Base-by-base conservation (phyloP, 495 filamentous ascomycete genomes). In the Jackrogersella minutella region DNA sequence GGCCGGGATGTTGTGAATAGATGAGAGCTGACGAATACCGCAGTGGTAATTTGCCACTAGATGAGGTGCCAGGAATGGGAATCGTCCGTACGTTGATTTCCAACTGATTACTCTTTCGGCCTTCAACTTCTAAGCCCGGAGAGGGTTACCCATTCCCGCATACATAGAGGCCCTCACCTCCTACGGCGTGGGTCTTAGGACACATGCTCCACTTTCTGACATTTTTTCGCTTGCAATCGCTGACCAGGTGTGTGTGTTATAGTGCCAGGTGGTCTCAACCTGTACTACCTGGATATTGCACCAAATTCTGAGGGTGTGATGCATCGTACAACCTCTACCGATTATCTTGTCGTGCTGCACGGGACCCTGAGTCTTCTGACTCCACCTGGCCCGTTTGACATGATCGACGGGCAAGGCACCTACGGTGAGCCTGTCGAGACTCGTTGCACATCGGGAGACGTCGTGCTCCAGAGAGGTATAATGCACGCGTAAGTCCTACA, bases 401-500 rank as follows among this genome's bases (percentile, higher is more conserved):
- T 56, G 1, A 31, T 61, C 40, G 52, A 59, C 33, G 34, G 68
- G 55, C 56, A 61, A 47, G 54, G 53, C 6, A 63, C 62, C 8
- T 75, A 73, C 55, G 56, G 60, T 34, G 54, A 67, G 53, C 58
- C 63, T 31, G 37, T 53, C 33, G 69, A 74, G 40, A 70, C 71
- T 1, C 33, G 62, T 5, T 68, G 63, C 34, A 53, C 64, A 14
- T 62, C 65, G 4, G 68, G 71, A 3, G 71, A 73, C n/a, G 46
- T 69, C 11, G 68, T 71, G 8, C 57, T 70, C 28, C 66, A 75
- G 59, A 62, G 73, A 8, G 68, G 71, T 11, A 71, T 69, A 11
- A 71, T 73, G 65, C 65, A 75, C 44, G 68, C 61, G 73, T 75
- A 66, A 72, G 73, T 75, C 24, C 40, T 59, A 16, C 52, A 16